These are phyloP conservation scores for Chenopodium berlandieri DNA, from an alignment of 148 eudicot genomes.

Conservation along the genomic window DNA sequence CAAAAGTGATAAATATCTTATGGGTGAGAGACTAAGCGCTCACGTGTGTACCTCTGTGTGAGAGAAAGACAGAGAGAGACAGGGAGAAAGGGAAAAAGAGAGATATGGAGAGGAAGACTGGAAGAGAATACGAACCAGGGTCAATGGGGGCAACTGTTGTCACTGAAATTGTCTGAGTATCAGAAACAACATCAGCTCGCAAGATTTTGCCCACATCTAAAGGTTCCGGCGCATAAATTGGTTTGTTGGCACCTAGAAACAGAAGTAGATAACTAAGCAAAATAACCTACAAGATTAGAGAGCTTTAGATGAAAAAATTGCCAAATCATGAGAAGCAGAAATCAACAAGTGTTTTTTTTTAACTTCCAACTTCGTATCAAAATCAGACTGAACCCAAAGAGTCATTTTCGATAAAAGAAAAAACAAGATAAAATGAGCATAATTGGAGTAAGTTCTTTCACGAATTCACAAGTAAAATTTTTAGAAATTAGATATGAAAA, in stretches of 20 bases:
- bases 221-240: conserved; percentile 92
- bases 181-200: conserved; percentile 71
- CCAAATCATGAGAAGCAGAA: background rate
- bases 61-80: background rate
- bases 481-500: too few relatives aligned
- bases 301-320: conserved; percentile 7
- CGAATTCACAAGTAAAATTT: too few relatives aligned
- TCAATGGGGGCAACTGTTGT: conserved; percentile 62
- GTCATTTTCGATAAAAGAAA: background rate
- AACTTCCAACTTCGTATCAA: background rate
- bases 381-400: background rate
- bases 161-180: conserved; percentile 59
- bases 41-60: background rate
- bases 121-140: conserved; percentile 49
- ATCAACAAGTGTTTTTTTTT: background rate
- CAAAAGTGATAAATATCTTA: conserved; percentile 9
- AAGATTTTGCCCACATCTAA: conserved; percentile 78
- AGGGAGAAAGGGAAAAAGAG: background rate
- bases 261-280: conserved; percentile 13
- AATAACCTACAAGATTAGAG: background rate
- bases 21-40: background rate
- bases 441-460: background rate
- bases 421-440: background rate
- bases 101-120: background rate
- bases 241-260: conserved; percentile 76